A percentile compares a stretch with the other conserved stretches of the same genome.
Evolutionary conservation across 2,329 filamentous ascomycete species (phyloP).

Genomic region (Pyrenochaeta sp.): DNA sequence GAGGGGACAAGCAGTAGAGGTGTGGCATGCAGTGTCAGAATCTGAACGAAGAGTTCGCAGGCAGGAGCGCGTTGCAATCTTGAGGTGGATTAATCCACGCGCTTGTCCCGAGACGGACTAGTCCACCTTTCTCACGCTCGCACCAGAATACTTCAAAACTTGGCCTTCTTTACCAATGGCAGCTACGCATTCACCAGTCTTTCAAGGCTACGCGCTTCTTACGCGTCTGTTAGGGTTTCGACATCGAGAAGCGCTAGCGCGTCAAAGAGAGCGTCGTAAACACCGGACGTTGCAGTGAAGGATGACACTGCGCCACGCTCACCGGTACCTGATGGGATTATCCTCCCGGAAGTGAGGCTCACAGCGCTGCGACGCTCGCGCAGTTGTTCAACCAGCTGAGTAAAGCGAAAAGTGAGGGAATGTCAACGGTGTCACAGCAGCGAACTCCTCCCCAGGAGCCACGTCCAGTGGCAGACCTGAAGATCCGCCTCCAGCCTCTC

Average conservation of each 20-base stretch:
- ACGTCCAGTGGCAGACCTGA: not conserved
- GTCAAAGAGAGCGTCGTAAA: conserved; percentile 15
- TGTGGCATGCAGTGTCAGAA: not conserved
- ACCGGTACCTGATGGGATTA: conserved; percentile 2
- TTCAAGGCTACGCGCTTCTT: conserved; percentile 13
- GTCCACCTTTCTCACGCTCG: not conserved
- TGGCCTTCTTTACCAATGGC: not conserved
- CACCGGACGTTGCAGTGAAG: conserved; percentile 22
- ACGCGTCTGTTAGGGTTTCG: conserved; percentile 26
- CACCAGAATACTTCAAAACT: not conserved
- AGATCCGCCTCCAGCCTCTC: not conserved
- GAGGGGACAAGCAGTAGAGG: not conserved
- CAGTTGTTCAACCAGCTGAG: conserved; percentile 1
- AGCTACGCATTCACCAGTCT: not conserved
- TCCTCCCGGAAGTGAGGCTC: conserved; percentile 2
- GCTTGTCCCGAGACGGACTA: not conserved
- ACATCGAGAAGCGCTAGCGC: conserved; percentile 17
- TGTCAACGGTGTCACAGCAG: conserved; percentile 3
- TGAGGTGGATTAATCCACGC: not conserved
- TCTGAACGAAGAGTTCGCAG: not conserved
- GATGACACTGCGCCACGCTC: conserved; percentile 12
- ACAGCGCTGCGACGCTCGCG: conserved; percentile 5
- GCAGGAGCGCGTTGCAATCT: not conserved
- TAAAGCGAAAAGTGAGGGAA: conserved; percentile 5
- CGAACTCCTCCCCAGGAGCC: not conserved